Evolutionary conservation across 2,329 filamentous ascomycete species (phyloP).

Genomic region (Bertia moriformis): DNA sequence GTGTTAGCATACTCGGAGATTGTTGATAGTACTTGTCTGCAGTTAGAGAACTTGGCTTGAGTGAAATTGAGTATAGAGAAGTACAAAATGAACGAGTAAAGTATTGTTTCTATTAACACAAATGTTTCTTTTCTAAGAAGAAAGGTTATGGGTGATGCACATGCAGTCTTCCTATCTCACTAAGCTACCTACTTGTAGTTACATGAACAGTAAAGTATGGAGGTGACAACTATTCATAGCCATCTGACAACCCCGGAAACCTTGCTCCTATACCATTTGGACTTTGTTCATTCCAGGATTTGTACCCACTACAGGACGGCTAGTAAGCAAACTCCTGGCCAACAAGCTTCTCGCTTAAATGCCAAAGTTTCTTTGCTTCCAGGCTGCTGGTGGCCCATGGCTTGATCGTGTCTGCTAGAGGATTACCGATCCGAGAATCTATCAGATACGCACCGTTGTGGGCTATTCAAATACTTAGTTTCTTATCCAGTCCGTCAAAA

Average conservation of each 20-base stretch:
- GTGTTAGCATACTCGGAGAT: background rate
- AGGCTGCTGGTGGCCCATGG: constrained; percentile 11
- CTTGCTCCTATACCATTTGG: too few species aligned
- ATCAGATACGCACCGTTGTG: constrained; percentile 12
- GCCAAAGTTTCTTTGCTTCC: constrained; percentile 18
- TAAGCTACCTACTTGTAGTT: too few species aligned
- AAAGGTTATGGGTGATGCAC: too few species aligned
- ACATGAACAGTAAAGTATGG: too few species aligned
- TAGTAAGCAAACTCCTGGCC: constrained; percentile 13
- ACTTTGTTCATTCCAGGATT: too few species aligned
- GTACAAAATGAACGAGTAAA: background rate
- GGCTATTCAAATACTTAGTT: background rate
- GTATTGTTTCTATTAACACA: too few species aligned
- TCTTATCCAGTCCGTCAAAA: background rate
- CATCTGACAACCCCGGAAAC: too few species aligned
- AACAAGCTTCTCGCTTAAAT: constrained; percentile 16
- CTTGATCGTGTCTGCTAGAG: constrained; percentile 9
- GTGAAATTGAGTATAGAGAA: background rate
- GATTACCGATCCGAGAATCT: constrained; percentile 12
- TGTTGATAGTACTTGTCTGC: background rate
- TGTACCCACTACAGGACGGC: background rate
- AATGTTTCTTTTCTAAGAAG: too few species aligned
- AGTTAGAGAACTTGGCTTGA: background rate
- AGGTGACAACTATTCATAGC: too few species aligned
- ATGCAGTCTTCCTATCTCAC: too few species aligned